A percentile compares a stretch with the other conserved stretches of the same genome.
Conservation (phyloP, 73 alveolate species). For the Paramecium sonneborni region DNA sequence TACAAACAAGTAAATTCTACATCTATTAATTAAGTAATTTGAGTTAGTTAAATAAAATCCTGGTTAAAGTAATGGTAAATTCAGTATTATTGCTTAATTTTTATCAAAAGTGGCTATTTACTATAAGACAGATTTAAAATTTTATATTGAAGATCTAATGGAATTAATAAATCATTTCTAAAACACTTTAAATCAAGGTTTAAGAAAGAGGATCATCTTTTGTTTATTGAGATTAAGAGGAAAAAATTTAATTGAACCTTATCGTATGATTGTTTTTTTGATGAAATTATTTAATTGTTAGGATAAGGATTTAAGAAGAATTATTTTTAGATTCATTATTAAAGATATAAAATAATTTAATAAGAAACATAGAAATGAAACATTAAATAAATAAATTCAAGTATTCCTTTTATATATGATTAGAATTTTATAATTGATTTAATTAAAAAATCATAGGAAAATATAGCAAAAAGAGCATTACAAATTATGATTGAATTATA, state of each 20-base stretch:
- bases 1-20: not conserved
- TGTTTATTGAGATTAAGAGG: not conserved
- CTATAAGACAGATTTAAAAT: constrained; percentile 53
- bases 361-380: constrained; percentile 44
- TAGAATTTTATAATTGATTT: not conserved
- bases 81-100: constrained; percentile 24
- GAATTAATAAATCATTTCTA: constrained; percentile 29
- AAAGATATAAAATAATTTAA: constrained; percentile 56
- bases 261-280: constrained; percentile 51
- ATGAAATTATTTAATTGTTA: constrained; percentile 55
- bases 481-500: constrained; percentile 55
- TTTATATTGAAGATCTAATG: constrained; percentile 46
- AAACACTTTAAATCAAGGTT: not conserved
- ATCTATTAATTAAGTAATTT: constrained; percentile 23
- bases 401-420: not conserved
- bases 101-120: constrained; percentile 58
- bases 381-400: constrained; percentile 41
- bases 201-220: not conserved
- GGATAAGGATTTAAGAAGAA: constrained; percentile 67
- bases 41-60: constrained; percentile 57
- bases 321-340: constrained; percentile 44
- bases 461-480: constrained; percentile 61
- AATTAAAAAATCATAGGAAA: not conserved
- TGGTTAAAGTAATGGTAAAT: constrained; percentile 39
- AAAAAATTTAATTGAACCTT: not conserved